These are phyloP conservation scores for Rheum nobile DNA, from an alignment of 148 eudicot species.

Conservation along the genomic window DNA sequence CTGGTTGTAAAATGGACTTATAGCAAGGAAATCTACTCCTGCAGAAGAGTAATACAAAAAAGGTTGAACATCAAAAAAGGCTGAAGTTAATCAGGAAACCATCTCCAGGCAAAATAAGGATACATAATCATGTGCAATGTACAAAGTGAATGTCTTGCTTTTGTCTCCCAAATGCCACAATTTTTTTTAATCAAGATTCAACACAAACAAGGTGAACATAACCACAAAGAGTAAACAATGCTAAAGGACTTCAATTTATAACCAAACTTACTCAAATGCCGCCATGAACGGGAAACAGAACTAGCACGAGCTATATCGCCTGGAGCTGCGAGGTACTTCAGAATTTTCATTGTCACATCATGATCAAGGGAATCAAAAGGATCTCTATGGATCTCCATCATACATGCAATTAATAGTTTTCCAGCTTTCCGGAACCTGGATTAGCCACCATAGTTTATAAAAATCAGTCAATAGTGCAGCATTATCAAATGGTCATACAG, in stretches of 20 bases:
- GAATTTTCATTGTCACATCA: slow-evolving; percentile 33
- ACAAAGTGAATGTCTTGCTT: not conserved
- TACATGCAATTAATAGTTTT: not conserved
- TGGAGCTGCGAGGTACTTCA: slow-evolving; percentile 49
- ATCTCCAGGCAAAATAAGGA: not conserved
- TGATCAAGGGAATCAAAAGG: slow-evolving; percentile 37
- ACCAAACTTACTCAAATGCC: slow-evolving; percentile 40
- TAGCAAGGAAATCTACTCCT: not conserved
- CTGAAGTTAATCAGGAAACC: not conserved
- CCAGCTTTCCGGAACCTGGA: not conserved
- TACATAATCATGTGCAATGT: not conserved
- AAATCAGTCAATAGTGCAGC: not conserved
- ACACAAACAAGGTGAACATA: not conserved
- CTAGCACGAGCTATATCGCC: slow-evolving; percentile 50
- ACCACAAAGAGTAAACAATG: not conserved
- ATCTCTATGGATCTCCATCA: slow-evolving; percentile 24
- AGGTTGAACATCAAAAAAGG: not conserved
- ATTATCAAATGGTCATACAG: not conserved
- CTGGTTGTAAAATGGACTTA: not conserved
- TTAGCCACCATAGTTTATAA: not conserved
- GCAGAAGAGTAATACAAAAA: not conserved
- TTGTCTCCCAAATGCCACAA: not conserved
- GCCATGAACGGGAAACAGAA: slow-evolving; percentile 54
- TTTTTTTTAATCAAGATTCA: not conserved
- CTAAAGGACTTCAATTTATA: not conserved